These are phyloP conservation scores for Poronia punctata DNA, from an alignment of 495 filamentous ascomycete genomes.

Conservation along the genomic window DNA sequence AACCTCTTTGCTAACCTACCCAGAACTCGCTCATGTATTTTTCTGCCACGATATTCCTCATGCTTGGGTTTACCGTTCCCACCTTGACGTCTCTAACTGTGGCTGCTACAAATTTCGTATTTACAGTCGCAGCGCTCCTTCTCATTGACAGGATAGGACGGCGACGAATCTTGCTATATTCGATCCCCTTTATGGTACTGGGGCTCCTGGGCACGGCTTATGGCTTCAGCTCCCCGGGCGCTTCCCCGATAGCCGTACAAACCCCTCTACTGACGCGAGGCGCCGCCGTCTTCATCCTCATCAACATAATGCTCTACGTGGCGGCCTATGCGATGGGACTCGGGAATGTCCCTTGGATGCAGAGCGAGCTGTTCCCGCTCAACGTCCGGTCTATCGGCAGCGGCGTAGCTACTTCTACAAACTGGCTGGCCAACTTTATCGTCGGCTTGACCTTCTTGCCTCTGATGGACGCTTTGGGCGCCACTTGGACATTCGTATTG, in stretches of 20 bases:
- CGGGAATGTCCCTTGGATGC: slow-evolving; percentile 90
- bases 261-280: slow-evolving; percentile 15
- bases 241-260: slow-evolving; percentile 19
- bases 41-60: slow-evolving; percentile 79
- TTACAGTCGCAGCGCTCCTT: slow-evolving; percentile 69
- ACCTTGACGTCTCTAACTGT: slow-evolving; percentile 76
- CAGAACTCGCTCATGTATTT: slow-evolving; percentile 94
- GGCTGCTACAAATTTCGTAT: slow-evolving; percentile 74
- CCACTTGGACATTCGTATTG: slow-evolving; percentile 68
- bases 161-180: slow-evolving; percentile 71
- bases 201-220: slow-evolving; percentile 61
- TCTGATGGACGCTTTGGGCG: slow-evolving; percentile 71
- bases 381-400: slow-evolving; percentile 76
- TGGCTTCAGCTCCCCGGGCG: slow-evolving; percentile 51
- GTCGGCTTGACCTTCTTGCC: slow-evolving; percentile 81
- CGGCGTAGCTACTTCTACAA: slow-evolving; percentile 75
- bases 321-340: slow-evolving; percentile 81
- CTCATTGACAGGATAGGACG: slow-evolving; percentile 78
- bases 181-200: slow-evolving; percentile 75
- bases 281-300: slow-evolving; percentile 52
- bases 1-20: slow-evolving; percentile 10
- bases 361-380: slow-evolving; percentile 83
- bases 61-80: slow-evolving; percentile 72
- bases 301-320: slow-evolving; percentile 74
- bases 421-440: slow-evolving; percentile 86